Percentiles rank a stretch among this genome's conserved stretches.
Conservation (phyloP, 108 stramenopile genomes). For the Parmales sp. region DNA sequence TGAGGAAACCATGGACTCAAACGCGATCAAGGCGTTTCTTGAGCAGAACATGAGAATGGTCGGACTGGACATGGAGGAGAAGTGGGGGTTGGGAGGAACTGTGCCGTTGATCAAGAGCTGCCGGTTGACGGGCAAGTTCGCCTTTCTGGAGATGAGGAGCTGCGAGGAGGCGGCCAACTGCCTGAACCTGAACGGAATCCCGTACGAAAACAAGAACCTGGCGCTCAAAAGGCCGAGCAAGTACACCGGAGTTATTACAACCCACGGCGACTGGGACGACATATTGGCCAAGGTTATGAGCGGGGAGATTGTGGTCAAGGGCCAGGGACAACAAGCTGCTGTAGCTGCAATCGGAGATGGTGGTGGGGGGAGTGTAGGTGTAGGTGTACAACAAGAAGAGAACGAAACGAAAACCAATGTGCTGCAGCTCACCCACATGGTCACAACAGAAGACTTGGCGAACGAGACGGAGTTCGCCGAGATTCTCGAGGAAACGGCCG, state of each 20-base stretch:
- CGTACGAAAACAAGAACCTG: constrained; percentile 70
- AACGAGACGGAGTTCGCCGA: constrained; percentile 72
- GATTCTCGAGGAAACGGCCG: constrained; percentile 79
- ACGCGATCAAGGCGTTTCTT: constrained; percentile 65
- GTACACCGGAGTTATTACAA: constrained; percentile 70
- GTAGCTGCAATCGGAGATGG: constrained; percentile 15
- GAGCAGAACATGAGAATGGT: constrained; percentile 77
- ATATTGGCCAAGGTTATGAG: constrained; percentile 67
- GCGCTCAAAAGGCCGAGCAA: constrained; percentile 81
- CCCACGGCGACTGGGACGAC: constrained; percentile 88
- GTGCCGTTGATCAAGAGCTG: constrained; percentile 67
- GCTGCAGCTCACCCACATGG: constrained; percentile 81
- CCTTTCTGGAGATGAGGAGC: constrained; percentile 76
- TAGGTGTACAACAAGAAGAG: too few relatives aligned
- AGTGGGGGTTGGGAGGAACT: too few relatives aligned
- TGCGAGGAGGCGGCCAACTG: constrained; percentile 75
- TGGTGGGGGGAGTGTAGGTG: constrained; percentile 9
- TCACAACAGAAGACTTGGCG: constrained; percentile 62
- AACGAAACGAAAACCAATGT: constrained; percentile 45
- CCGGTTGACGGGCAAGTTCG: constrained; percentile 79
- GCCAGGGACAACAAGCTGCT: constrained; percentile 15
- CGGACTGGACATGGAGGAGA: constrained; percentile 62
- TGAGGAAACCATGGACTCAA: constrained; percentile 81
- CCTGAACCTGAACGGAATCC: constrained; percentile 85
- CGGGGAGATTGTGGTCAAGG: constrained; percentile 9